Evolutionary conservation across 179 eudicot species (phyloP), one percentile per base, ranked within the genome.

Genomic region (Beta macrorhiza): DNA sequence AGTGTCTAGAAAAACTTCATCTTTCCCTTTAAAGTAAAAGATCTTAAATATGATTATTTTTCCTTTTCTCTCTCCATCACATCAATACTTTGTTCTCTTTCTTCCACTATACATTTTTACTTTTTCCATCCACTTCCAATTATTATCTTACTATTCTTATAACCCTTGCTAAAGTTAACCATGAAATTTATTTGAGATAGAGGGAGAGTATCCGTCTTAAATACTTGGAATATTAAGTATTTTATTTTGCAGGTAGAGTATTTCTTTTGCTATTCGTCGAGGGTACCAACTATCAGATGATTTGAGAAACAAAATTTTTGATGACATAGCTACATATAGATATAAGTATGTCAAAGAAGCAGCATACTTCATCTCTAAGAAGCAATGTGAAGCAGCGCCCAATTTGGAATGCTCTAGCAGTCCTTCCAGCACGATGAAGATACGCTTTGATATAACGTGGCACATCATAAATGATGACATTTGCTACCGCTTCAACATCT

Each of bases 371-470:
- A 59, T 87, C 92, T 78, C 89, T 88, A 68, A 87, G 89, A 58
- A 96, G 85, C 85, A 96, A 86, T 32, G 98, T 92, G 85, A 92
- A 94, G 90, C 98, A 96, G 73, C 92, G 88, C 62, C 99, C 99
- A 71, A 85, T 85, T 83, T 87, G 91, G 61, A 97, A 97, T 5
- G 99, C 99, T 88, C 99, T 96, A 76, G 99, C 98, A 78, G 98
- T 93, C 77, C 98, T 89, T 77, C 99, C 99, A 80, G 94, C 99
- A 51, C 98, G 92, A 87, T 96, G 99, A 85, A 96, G 86, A 81
- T 90, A 96, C 55, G 97, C 91, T 87, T 96, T 96, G 73, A 94
- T 87, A 79, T 85, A 90, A n/a, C 89, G 82, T 67, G 99, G 98
- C 80, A 89, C 82, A 59, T 96, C 99, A 84, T 96, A 96, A 75